These are phyloP conservation scores for Rhizoclosmatium globosum DNA, from an alignment of 192 early-diverging fungal genomes.

Conservation along the genomic window DNA sequence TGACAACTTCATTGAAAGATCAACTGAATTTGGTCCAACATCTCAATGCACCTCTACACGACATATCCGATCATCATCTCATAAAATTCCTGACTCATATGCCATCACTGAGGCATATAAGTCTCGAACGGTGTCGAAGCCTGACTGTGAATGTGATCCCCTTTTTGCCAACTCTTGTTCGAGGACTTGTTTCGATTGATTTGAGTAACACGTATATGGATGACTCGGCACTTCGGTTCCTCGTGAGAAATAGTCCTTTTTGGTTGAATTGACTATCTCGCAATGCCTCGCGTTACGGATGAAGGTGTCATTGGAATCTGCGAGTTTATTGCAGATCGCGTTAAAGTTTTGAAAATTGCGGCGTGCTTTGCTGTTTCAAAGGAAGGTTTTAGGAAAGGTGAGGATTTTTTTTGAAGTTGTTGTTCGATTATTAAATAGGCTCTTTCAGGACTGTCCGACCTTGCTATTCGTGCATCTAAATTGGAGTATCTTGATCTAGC, in stretches of 20 bases:
- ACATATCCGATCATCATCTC: background rate
- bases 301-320: constrained; percentile 22
- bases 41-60: constrained; percentile 17
- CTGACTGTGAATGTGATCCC: constrained; percentile 26
- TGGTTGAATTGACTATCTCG: background rate
- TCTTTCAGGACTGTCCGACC: constrained; percentile 2
- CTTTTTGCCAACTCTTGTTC: constrained; percentile 10
- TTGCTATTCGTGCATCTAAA: background rate
- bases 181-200: background rate
- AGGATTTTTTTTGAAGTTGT: background rate
- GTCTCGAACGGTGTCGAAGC: background rate
- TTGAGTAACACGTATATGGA: constrained; percentile 18
- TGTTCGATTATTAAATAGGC: background rate
- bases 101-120: background rate
- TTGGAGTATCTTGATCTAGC: constrained; percentile 6
- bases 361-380: constrained; percentile 15
- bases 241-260: background rate
- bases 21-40: constrained; percentile 1
- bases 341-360: constrained; percentile 9
- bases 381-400: constrained; percentile 25
- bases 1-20: background rate
- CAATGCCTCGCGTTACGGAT: constrained; percentile 16
- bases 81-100: background rate
- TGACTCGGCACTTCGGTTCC: constrained; percentile 18
- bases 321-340: background rate